Evolutionary conservation across 2,329 filamentous ascomycete species (phyloP), one percentile per base, ranked within the genome.

Genomic region (Saccharata proteae): DNA sequence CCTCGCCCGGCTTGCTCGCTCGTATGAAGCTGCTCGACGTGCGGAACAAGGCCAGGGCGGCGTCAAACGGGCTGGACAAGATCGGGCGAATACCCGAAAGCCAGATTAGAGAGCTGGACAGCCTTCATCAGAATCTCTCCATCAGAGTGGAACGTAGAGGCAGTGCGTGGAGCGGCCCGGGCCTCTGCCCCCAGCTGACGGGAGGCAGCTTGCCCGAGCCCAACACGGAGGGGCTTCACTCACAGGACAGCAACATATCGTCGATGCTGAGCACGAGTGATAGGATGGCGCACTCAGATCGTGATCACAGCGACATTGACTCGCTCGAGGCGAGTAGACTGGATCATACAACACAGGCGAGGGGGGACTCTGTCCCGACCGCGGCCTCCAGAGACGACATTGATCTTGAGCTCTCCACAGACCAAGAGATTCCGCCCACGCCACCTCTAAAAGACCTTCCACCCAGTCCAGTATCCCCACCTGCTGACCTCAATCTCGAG

Each of bases 301-400:
- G 28, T 25, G 32, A 35, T 17, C 27, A 30, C 27, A 35, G 32
- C 27, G 34, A 36, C 12, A 10, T 27, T 15, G 43, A 47, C 29
- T 34, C 38, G 29, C 38, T 74, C 53, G 68, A 69, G 41, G 75
- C 79, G 67, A 79, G 84, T 56, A 77, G 71, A 35, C 69, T 79
- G 49, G 83, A 84, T 54, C 84, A 82, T 50, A 70, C 74, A 26
- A 59, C 83, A 51, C 77, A 79, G 34, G 78, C 84, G 54, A 74
- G 57, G 67, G 73, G 55, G 71, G 82, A 63, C 2, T 27, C 25
- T 12, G 12, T n/a, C 14, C 26, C 14, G 16, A 16, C 7, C 5
- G 12, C 26, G 26, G 22, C 26, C 18, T 29, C 26, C 17, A 25
- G 20, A 19, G 20, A 16, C 14, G 16, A 13, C 5, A 19, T 17